phyloP scores from a whole-genome alignment of 495 filamentous ascomycete genomes.

The Xylaria telfairii region DNA sequence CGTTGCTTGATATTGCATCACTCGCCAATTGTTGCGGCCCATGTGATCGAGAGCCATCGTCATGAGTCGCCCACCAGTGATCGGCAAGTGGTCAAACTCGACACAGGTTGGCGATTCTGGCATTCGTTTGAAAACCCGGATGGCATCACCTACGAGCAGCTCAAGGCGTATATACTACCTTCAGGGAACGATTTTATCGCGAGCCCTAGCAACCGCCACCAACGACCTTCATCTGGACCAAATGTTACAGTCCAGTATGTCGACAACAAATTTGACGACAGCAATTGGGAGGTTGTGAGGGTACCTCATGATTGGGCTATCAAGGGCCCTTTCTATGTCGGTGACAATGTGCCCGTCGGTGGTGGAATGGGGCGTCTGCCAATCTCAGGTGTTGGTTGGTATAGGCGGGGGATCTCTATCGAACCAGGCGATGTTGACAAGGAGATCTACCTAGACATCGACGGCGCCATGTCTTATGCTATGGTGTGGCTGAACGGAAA shows the following conservation, averaged over 20 bases:
- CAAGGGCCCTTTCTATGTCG: constrained; percentile 44
- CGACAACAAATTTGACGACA: constrained; percentile 24
- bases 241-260: constrained; percentile 11
- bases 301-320: constrained; percentile 52
- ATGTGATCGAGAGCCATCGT: background rate
- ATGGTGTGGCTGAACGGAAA: constrained; percentile 51
- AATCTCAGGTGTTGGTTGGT: constrained; percentile 48
- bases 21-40: background rate
- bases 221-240: constrained; percentile 17
- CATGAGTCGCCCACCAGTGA: background rate
- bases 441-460: constrained; percentile 47
- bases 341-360: constrained; percentile 46
- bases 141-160: constrained; percentile 31
- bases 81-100: constrained; percentile 33
- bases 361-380: constrained; percentile 61
- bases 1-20: background rate
- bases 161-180: constrained; percentile 40
- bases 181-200: constrained; percentile 36
- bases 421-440: constrained; percentile 33
- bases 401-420: constrained; percentile 40
- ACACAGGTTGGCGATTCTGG: constrained; percentile 37
- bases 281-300: constrained; percentile 25
- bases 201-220: constrained; percentile 16
- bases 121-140: constrained; percentile 38
- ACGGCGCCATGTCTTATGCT: constrained; percentile 52